Base-by-base conservation (phyloP, 768 basidiomycete genomes). In the Russula compacta region DNA sequence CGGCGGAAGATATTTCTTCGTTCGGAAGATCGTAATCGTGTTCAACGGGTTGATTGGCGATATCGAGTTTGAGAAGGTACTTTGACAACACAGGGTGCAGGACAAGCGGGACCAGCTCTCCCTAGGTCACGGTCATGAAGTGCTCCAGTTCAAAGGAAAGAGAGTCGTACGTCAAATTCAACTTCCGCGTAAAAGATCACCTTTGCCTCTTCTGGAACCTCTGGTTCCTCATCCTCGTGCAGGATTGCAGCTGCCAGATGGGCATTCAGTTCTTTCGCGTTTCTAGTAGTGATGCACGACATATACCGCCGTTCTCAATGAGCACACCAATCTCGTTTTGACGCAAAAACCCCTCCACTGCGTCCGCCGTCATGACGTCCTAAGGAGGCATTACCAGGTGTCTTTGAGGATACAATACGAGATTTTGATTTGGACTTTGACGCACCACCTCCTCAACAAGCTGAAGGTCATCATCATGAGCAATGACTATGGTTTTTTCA, bases 11-110 rank as follows among this genome's bases (percentile, higher is more conserved):
- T 12, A 58, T 47, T 5, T 62, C 61, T 42, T 62, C 61, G 4
- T n/a, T 19, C n/a, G 61, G 56, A 32, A 53, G 56, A 29, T 57
- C 43, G 24, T 40, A 52, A 32, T 62, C 61, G 51, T 58, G 32
- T 15, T 62, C 56, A 12, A 55, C n/a, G 29, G 60, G 24, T 46
- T 62, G 61, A 11, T 6, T 40, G 21, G 5, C 48, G 36, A 58
- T 57, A 12, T 62, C 61, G 17, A 62, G n/a, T 14, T 52, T 58
- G 29, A 62, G 49, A 12, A 62, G 39, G 24, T 62, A 62, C 51
- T 58, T 58, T 11, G n/a, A 8, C 33, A 62, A 15, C 24, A 44
- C 61, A 14, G 61, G 61, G 19, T 62, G 61, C 21, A 62, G 17
- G 38, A 58, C 21, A 19, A 62, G 38, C 2, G 61, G 61, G 61